Evolutionary conservation across 208 protist genomes (phyloP).

Genomic region (Novymonas esmeraldas): DNA sequence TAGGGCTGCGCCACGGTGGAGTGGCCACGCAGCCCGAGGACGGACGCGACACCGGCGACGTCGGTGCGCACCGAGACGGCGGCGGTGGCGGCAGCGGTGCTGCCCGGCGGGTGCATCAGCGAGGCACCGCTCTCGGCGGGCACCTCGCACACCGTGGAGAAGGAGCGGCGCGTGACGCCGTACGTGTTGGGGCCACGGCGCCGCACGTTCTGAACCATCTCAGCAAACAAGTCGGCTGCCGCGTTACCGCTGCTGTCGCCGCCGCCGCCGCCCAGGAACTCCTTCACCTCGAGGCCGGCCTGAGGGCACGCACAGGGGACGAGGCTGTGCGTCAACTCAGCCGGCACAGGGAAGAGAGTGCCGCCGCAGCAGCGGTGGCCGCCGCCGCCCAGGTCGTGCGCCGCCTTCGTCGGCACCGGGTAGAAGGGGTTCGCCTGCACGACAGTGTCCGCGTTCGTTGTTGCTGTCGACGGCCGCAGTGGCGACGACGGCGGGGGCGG

Average conservation of each 20-base stretch:
- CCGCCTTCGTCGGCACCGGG: background rate
- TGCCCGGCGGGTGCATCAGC: background rate
- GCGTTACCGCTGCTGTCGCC: slow-evolving; percentile 11
- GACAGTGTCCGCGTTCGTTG: too few species aligned
- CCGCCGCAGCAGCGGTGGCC: background rate
- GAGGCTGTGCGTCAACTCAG: slow-evolving; percentile 1
- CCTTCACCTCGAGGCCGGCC: slow-evolving; percentile 18
- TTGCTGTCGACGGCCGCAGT: too few species aligned
- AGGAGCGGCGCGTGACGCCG: slow-evolving; percentile 42
- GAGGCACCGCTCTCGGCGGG: background rate
- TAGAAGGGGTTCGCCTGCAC: background rate
- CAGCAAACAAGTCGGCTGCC: slow-evolving; percentile 26
- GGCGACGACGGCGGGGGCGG: too few species aligned
- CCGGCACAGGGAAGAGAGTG: background rate
- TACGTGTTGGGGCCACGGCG: slow-evolving; percentile 56
- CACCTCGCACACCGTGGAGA: slow-evolving; percentile 15
- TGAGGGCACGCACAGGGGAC: slow-evolving; percentile 17
- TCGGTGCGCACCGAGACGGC: slow-evolving; percentile 29
- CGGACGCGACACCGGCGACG: slow-evolving; percentile 57
- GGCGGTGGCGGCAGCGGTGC: background rate
- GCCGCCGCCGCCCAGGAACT: slow-evolving; percentile 18
- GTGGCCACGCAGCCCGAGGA: slow-evolving; percentile 67
- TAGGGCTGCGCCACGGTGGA: slow-evolving; percentile 69
- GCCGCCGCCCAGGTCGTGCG: background rate
- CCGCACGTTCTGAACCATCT: slow-evolving; percentile 47